phyloP scores from a whole-genome alignment of 78 protist species.

The Blattamonas nauphoetae region DNA sequence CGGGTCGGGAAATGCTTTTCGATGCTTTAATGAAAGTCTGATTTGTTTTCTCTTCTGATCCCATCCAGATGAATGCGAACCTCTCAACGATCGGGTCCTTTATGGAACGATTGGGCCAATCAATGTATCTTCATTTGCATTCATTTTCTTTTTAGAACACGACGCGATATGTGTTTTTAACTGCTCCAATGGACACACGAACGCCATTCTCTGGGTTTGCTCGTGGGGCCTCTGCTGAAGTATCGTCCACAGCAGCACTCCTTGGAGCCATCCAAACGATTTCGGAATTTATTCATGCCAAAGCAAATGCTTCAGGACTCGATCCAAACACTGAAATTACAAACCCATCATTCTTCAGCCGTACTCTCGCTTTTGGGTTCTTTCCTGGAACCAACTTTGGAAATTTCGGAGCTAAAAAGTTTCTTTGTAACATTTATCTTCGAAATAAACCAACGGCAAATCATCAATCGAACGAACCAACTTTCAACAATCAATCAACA shows the following conservation, averaged over 20 bases:
- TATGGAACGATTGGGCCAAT: background rate
- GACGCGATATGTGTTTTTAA: background rate
- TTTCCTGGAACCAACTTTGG: background rate
- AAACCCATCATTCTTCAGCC: background rate
- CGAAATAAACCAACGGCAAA: no score
- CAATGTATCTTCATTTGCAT: background rate
- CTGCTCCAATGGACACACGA: background rate
- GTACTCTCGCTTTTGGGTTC: background rate
- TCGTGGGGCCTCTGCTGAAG: background rate
- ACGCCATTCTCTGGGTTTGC: background rate
- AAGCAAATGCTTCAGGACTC: background rate
- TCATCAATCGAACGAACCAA: no score
- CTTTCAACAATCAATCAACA: no score
- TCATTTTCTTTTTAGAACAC: background rate
- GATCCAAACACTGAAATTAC: background rate
- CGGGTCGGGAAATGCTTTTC: background rate
- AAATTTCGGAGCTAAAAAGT: background rate
- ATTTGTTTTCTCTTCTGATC: background rate
- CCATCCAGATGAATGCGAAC: background rate
- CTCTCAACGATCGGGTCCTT: background rate
- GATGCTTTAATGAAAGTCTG: background rate
- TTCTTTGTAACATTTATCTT: background rate
- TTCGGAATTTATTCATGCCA: background rate
- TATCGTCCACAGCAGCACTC: background rate
- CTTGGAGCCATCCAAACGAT: background rate